phyloP scores from a whole-genome alignment of 2,329 filamentous ascomycete genomes.

The Hymenoscyphus linearis region DNA sequence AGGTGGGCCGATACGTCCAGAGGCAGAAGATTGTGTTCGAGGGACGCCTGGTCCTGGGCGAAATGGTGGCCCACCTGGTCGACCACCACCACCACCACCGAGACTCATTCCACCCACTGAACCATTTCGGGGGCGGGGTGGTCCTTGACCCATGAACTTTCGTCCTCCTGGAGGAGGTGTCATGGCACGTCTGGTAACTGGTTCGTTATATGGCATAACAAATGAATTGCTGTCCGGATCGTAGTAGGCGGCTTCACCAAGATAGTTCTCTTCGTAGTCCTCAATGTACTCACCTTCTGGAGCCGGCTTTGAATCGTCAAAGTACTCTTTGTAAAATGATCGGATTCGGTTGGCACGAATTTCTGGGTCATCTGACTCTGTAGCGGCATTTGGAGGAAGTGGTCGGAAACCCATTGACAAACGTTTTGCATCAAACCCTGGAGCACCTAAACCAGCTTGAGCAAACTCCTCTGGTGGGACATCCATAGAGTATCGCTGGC shows the following conservation, averaged over 20 bases:
- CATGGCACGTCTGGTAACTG: conserved; percentile 85
- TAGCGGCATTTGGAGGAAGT: conserved; percentile 77
- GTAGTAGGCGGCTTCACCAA: conserved; percentile 50
- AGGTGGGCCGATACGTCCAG: conserved; percentile 33
- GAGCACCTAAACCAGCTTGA: conserved; percentile 46
- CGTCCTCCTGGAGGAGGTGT: conserved; percentile 72
- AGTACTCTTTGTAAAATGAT: conserved; percentile 99
- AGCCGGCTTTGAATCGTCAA: conserved; percentile 68
- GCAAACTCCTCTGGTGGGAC: conserved; percentile 33
- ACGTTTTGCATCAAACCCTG: conserved; percentile 49
- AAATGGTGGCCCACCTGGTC: conserved; percentile 1
- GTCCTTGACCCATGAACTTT: conserved; percentile 27
- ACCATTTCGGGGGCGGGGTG: conserved; percentile 39
- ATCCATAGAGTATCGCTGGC: conserved; percentile 33
- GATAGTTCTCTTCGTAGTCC: conserved; percentile 67
- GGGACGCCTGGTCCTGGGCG: conserved; percentile 43
- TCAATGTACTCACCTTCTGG: conserved; percentile 58
- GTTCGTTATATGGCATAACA: conserved; percentile 78
- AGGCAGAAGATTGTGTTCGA: conserved; percentile 61
- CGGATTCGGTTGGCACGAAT: conserved; percentile 92
- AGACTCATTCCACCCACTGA: conserved; percentile 42
- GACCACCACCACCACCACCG: conserved; percentile 14
- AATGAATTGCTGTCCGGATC: conserved; percentile 42
- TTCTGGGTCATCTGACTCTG: conserved; percentile 81
- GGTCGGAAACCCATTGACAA: conserved; percentile 74